Conservation (phyloP, 306 rosid genomes). For the Trichosanthes cucumerina region DNA sequence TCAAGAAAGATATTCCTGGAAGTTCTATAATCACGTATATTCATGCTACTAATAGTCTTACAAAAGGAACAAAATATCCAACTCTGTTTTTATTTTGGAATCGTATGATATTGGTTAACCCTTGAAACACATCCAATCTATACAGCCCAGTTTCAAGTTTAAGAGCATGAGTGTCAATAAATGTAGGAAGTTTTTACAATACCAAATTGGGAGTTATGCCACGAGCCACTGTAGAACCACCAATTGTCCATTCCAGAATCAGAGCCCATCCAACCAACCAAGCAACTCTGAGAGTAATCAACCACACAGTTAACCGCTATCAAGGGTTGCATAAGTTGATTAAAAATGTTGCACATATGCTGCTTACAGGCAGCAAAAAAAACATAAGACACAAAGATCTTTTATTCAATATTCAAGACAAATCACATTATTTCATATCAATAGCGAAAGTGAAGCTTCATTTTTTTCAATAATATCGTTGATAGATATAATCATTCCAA, state of each 20-base stretch:
- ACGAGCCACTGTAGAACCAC: slow-evolving; percentile 90
- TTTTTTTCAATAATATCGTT: neutral
- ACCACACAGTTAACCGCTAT: neutral
- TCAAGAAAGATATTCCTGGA: neutral
- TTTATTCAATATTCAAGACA: neutral
- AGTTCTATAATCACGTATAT: neutral
- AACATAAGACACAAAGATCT: neutral
- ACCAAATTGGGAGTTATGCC: slow-evolving; percentile 93
- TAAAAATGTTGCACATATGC: neutral
- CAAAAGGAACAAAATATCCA: neutral
- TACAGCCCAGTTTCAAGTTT: neutral
- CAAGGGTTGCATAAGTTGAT: neutral
- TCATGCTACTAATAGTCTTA: neutral
- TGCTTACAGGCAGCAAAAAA: neutral
- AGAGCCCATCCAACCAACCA: slow-evolving; percentile 95
- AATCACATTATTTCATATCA: neutral
- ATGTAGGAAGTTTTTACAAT: slow-evolving; percentile 5
- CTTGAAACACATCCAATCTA: neutral
- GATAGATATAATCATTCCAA: neutral
- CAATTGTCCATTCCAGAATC: slow-evolving; percentile 77
- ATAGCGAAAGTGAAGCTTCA: neutral
- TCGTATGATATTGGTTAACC: neutral
- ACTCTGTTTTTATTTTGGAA: neutral
- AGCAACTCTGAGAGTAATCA: slow-evolving; percentile 54
- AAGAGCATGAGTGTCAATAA: slow-evolving; percentile 5